phyloP scores from a whole-genome alignment of 2,329 filamentous ascomycete genomes.

The Fusarium euwallaceae region DNA sequence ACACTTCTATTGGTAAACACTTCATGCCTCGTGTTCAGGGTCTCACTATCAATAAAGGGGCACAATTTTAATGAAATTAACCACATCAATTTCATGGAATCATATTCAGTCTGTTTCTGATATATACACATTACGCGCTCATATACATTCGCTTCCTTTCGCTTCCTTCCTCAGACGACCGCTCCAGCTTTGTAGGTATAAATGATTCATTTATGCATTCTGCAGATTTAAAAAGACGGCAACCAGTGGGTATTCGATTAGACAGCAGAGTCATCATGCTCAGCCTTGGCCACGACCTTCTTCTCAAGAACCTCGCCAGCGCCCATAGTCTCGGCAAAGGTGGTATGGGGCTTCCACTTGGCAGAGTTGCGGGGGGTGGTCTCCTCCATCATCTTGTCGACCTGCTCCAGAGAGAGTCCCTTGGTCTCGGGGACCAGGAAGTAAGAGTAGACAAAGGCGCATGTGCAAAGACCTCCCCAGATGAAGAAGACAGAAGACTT shows the following conservation, averaged over 20 bases:
- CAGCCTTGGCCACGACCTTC: conserved; percentile 45
- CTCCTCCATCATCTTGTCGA: conserved; percentile 92
- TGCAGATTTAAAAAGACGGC: conserved; percentile 7
- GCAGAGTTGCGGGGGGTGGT: conserved; percentile 80
- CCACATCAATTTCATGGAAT: conserved; percentile 14
- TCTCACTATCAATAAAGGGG: neutral
- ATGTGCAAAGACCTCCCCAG: conserved; percentile 76
- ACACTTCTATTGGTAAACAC: neutral
- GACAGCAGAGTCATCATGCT: conserved; percentile 49
- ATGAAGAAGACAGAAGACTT: conserved; percentile 80
- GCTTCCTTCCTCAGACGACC: conserved; percentile 1
- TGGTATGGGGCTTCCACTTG: conserved; percentile 80
- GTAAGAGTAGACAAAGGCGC: conserved; percentile 74
- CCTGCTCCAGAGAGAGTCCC: conserved; percentile 82
- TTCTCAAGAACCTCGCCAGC: conserved; percentile 51
- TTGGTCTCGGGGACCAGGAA: conserved; percentile 82
- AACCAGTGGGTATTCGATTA: conserved; percentile 37
- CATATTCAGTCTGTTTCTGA: conserved; percentile 39
- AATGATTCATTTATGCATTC: conserved; percentile 19
- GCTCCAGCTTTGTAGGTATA: conserved; percentile 23
- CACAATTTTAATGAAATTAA: neutral
- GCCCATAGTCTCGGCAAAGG: conserved; percentile 68
- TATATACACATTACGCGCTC: conserved; percentile 42
- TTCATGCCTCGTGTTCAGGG: neutral
- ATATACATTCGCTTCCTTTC: conserved; percentile 25